Base-by-base conservation (phyloP, 768 basidiomycete species). In the Pleurotus tuoliensis region DNA sequence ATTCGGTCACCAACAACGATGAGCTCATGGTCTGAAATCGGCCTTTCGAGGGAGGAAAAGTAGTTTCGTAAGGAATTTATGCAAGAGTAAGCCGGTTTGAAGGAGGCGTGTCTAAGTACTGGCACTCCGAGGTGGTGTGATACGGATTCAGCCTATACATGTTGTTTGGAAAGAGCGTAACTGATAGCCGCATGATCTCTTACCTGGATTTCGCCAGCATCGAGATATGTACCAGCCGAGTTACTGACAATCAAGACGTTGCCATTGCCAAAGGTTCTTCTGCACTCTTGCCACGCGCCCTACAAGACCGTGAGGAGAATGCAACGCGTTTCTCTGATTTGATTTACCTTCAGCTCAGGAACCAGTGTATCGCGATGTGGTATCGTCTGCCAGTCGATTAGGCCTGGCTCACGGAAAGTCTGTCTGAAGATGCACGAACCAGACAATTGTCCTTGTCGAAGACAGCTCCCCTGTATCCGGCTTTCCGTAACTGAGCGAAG, bases 371-470 rank as follows among this genome's bases (percentile, higher is more conserved):
- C 96, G 46, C 78, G 69, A 65, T 90, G 73, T 0, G 96, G 96
- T 30, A 84, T 67, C 2, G 96, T 96, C 96, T 97, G 47, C 22
- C 13, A 9, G 13, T 43, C 13, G 22, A 16, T 20, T 27, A 30
- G 38, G 12, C 16, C n/a, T n/a, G n/a, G 24, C 7, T 12, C 2
- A n/a, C 12, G 27, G 46, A n/a, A 39, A 20, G 8, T 43, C 25
- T 9, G 11, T 30, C 30, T 12, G 16, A 16, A 18, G 51, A 49
- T 47, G 48, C 3, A 73, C 88, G 25, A 61, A 92, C 96, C 61
- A 98, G 72, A 66, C 96, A 98, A 64, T 99, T 98, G 67, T 99
- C 96, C 73, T 98, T 98, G 79, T 98, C 96, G 62, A 98, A 89
- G 1, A 99, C 84, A 3, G 88, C 91, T n/a, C 90, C 94, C 46